Evolutionary conservation across 768 basidiomycete genomes (phyloP).

Genomic region (Lactifluus rugatus): DNA sequence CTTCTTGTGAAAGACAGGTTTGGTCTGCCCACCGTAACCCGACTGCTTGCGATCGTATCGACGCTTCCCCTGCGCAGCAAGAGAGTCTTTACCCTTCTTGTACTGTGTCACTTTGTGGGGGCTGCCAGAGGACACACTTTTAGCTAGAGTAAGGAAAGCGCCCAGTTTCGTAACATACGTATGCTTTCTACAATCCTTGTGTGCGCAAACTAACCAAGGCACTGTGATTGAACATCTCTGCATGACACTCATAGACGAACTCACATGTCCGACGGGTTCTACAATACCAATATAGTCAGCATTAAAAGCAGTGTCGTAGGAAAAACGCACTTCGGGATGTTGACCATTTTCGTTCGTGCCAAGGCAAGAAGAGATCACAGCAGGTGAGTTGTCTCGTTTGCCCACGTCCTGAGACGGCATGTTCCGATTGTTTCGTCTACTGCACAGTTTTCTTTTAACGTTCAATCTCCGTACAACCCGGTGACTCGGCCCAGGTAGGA

Average conservation of each 20-base stretch:
- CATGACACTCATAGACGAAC: slow-evolving; percentile 26
- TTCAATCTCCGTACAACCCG: neutral
- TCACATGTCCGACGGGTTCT: slow-evolving; percentile 96
- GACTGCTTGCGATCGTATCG: slow-evolving; percentile 99
- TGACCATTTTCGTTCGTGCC: slow-evolving; percentile 63
- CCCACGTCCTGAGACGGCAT: neutral
- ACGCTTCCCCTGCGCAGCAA: slow-evolving; percentile 98
- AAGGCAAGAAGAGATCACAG: neutral
- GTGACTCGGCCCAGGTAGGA: no score
- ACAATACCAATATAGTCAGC: slow-evolving; percentile 14
- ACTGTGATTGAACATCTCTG: slow-evolving; percentile 14
- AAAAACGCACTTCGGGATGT: slow-evolving; percentile 79
- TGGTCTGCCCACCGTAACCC: slow-evolving; percentile 99
- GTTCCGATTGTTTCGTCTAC: neutral
- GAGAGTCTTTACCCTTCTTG: slow-evolving; percentile 99
- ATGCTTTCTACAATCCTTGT: slow-evolving; percentile 95
- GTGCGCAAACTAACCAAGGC: slow-evolving; percentile 69
- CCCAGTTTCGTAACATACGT: slow-evolving; percentile 49
- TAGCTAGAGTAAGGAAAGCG: neutral
- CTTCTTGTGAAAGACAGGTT: slow-evolving; percentile 99
- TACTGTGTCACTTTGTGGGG: slow-evolving; percentile 99
- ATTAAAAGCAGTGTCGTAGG: neutral
- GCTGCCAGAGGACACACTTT: slow-evolving; percentile 31
- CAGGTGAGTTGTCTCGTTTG: neutral
- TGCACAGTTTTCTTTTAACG: slow-evolving; percentile 10